Percentiles rank a stretch among this genome's conserved stretches.
These are phyloP conservation scores for Coniochaeta sp. DNA, from an alignment of 2,329 filamentous ascomycete species.

Conservation along the genomic window DNA sequence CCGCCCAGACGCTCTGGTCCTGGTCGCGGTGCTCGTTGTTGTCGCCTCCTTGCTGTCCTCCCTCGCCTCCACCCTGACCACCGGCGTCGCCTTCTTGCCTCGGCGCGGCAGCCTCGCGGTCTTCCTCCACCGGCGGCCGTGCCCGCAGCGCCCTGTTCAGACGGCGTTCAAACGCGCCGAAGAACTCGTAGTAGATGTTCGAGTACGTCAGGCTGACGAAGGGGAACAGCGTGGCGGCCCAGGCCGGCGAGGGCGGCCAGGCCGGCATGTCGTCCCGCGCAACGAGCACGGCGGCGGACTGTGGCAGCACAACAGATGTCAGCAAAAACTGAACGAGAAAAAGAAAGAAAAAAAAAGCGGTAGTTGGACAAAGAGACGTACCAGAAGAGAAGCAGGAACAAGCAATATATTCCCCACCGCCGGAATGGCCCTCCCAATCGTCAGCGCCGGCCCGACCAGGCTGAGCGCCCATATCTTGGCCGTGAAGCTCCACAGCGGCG, in stretches of 20 bases:
- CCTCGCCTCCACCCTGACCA: background rate
- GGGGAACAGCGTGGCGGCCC: conserved; percentile 43
- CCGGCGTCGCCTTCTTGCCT: background rate
- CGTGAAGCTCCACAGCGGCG: conserved; percentile 8
- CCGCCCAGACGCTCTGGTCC: conserved; percentile 7
- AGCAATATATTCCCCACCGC: conserved; percentile 32
- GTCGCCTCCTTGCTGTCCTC: background rate
- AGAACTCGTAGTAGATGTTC: conserved; percentile 37
- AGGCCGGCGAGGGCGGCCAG: conserved; percentile 48
- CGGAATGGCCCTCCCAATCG: conserved; percentile 36
- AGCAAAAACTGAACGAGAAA: background rate
- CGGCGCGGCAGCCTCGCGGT: conserved; percentile 1
- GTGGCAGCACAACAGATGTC: conserved; percentile 1
- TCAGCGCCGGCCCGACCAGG: conserved; percentile 36
- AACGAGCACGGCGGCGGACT: conserved; percentile 42
- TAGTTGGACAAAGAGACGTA: conserved; percentile 17
- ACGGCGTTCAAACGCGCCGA: conserved; percentile 37
- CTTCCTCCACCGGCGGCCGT: conserved; percentile 14
- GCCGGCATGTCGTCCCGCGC: conserved; percentile 35
- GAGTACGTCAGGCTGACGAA: conserved; percentile 31
- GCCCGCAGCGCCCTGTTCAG: conserved; percentile 41
- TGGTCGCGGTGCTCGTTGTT: too few species aligned
- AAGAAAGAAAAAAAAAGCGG: background rate
- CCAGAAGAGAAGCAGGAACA: conserved; percentile 32
- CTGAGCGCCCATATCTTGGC: conserved; percentile 27